phyloP scores from a whole-genome alignment of 805 yeast species.

The Grigorovia transvaalensis region DNA sequence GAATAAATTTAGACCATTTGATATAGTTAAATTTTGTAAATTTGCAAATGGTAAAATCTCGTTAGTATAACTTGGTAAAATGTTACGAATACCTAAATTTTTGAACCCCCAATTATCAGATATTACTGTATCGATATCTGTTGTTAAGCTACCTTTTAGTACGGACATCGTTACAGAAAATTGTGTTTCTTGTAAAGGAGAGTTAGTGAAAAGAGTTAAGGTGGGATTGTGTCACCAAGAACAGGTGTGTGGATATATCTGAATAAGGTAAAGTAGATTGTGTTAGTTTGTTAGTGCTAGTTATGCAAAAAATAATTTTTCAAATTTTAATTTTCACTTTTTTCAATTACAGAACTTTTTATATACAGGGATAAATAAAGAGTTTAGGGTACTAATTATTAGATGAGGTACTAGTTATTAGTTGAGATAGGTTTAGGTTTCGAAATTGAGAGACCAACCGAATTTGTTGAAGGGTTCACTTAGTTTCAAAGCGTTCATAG shows the following conservation, averaged over 20 bases:
- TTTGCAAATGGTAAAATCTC: constrained; percentile 31
- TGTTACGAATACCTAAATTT: constrained; percentile 24
- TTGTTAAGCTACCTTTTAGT: neutral
- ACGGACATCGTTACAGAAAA: neutral
- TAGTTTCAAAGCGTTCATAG: constrained; percentile 89
- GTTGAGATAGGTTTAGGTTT: constrained; percentile 46
- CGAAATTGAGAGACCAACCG: constrained; percentile 88
- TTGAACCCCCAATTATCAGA: constrained; percentile 40
- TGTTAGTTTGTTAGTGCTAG: too few relatives aligned
- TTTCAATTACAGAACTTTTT: too few relatives aligned
- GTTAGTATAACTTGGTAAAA: constrained; percentile 28
- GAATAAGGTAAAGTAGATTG: too few relatives aligned
- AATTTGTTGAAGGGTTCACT: constrained; percentile 96
- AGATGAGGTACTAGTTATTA: too few relatives aligned
- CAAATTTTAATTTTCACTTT: too few relatives aligned
- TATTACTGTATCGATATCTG: constrained; percentile 9
- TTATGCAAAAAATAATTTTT: too few relatives aligned
- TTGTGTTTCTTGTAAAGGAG: too few relatives aligned
- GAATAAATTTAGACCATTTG: constrained; percentile 24
- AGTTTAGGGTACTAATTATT: too few relatives aligned
- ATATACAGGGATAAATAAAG: too few relatives aligned
- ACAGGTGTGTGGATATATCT: too few relatives aligned
- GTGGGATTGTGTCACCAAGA: too few relatives aligned
- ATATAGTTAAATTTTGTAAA: constrained; percentile 31
- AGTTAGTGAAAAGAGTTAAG: too few relatives aligned